Evolutionary conservation across 2,329 filamentous ascomycete species (phyloP), one percentile per base, ranked within the genome.

Genomic region (Fusarium sp.): DNA sequence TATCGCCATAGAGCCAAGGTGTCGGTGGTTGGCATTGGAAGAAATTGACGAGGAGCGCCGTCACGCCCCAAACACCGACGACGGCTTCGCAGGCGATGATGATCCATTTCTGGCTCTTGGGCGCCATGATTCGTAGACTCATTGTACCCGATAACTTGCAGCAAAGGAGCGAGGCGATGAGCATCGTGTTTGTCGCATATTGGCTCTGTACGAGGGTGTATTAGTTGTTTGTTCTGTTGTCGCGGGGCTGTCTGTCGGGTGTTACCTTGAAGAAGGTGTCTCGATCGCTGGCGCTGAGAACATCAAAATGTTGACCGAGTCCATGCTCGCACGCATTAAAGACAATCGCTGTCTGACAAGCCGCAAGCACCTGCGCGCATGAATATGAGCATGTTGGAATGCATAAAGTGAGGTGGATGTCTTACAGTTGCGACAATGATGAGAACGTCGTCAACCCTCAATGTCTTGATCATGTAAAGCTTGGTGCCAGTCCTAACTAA

Each of bases 141-240:
- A 80, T 78, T 22, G 76, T 73, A 7, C 74, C 74, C 4, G 79
- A 79, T 5, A 80, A 38, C 54, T 80, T 80, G 49, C 77, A 77
- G 41, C 66, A 77, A 4, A 78, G 55, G 0, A 80, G n/a, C 1
- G 77, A 78, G 4, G 69, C 66, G 20, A 80, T 77, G 45, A 79
- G 67, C 49, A 80, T 61, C 1, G 73, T 51, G 31, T 79, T 78
- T 26, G 62, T 68, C 2, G 77, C 76, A 75, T 80, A 80, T 66
- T 79, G 72, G 5, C 66, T 79, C 77, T 79, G 18, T 31, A 24
- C 14, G 22, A 14, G 6, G 17, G n/a, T 36, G 11, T 8, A 51
- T 76, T 33, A 76, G 61, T 45, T 12, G 60, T 72, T 31, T 75
- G 61, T 48, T 48, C 24, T 20, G 28, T 47, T 14, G 3, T 26